Conservation (phyloP, 2,329 filamentous ascomycete species). For the Diplodia intermedia region DNA sequence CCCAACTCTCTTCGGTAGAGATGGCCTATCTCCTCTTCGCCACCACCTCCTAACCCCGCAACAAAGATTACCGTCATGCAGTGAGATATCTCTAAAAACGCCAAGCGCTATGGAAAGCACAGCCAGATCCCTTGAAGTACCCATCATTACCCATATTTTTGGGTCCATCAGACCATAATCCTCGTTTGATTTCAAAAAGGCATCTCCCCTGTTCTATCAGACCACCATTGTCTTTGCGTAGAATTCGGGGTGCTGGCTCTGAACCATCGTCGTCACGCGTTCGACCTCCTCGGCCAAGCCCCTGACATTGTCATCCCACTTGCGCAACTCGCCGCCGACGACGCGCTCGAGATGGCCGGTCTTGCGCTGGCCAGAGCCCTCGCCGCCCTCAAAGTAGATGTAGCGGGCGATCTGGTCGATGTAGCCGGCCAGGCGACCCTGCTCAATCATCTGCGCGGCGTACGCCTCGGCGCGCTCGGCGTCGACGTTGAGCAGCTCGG, state of each 20-base stretch:
- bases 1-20: not conserved
- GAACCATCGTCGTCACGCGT: slow-evolving; percentile 79
- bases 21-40: not conserved
- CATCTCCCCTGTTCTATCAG: not conserved
- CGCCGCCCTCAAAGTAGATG: slow-evolving; percentile 84
- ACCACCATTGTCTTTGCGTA: slow-evolving; percentile 44
- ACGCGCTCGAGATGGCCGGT: slow-evolving; percentile 67
- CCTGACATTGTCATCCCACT: slow-evolving; percentile 90
- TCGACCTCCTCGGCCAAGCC: slow-evolving; percentile 88
- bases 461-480: slow-evolving; percentile 86
- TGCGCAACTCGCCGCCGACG: slow-evolving; percentile 74
- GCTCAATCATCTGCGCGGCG: slow-evolving; percentile 94
- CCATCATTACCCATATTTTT: not conserved
- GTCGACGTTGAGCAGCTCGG: slow-evolving; percentile 76
- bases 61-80: not conserved
- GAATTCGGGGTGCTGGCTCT: slow-evolving; percentile 74
- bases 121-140: not conserved
- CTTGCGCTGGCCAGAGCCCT: slow-evolving; percentile 72
- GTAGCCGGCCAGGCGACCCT: slow-evolving; percentile 82
- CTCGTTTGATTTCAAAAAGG: not conserved
- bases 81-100: not conserved
- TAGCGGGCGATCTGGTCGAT: slow-evolving; percentile 93
- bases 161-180: too few species aligned
- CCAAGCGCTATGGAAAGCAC: slow-evolving; percentile 10
- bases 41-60: not conserved